Base-by-base conservation (phyloP, 805 yeast species). In the Zygosaccharomyces rouxii region DNA sequence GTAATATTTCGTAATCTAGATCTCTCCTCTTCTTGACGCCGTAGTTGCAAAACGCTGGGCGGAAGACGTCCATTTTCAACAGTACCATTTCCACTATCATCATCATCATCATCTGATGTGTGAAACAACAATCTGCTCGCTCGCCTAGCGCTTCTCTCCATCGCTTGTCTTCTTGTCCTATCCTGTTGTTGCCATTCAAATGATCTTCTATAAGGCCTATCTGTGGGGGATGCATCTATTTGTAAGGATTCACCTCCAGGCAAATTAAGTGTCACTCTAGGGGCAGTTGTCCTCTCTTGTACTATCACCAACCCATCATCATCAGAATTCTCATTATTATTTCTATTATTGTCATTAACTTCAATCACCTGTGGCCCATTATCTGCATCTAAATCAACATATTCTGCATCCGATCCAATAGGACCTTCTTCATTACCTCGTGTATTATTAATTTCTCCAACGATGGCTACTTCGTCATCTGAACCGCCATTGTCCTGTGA, bases 261-360 rank as follows among this genome's bases (percentile, higher is more conserved):
- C 5, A 64, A 51, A 23, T 52, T 55, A 16, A 63, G 42, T 3
- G 53, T 47, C 5, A 62, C 56, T 6, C 53, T 46, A 2, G 67
- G 62, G 3, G 44, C 57, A 5, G 57, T 51, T 7, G 55, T 55
- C 23, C 62, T 54, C 45, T 64, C 68, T 48, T 60, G 65, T 21
- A 62, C 49, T n/a, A 70, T 66, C 31, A 56, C 42, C 13, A 64
- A 33, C 9, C 61, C 69, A 44, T 64, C 68, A 45, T 58, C 68
- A 4, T 57, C 63, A 10, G 50, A 49, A 38, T 43, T 52, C 13
- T 48, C 47, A 19, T 44, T 47, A 11, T 42, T 41, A 37, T 55
- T 49, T 18, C 50, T 59, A 19, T 38, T 35, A 18, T 31, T 21
- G 23, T 30, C 38, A 28, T 23, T 22, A 7, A 31, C 30, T 18